Evolutionary conservation across 257 asterid species (phyloP), one percentile per base, ranked within the genome.

Genomic region (Eustoma russellianum): DNA sequence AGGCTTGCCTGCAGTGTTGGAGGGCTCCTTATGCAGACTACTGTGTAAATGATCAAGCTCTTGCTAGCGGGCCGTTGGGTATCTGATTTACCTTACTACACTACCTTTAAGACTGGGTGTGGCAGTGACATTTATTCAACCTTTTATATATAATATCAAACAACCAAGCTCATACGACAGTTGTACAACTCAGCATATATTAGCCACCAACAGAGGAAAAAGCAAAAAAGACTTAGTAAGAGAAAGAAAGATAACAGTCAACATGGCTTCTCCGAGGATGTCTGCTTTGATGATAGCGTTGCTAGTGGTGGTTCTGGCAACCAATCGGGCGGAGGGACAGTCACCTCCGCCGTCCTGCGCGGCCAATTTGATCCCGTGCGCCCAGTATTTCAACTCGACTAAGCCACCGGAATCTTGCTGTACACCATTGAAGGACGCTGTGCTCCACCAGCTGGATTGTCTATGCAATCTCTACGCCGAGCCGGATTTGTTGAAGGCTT

Each of bases 391-490:
- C 50, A 73, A 46, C 53, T 19, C 67, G 6, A 34, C 70, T 0
- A 57, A 17, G 0, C 73, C 75, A 41, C 79, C 79, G 0, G 6
- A 61, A 1, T 52, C 65, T 0, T 73, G 79, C 56, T 73, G 79
- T 30, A 48, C 40, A 19, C 75, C 79, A 5, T 49, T 73, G n/a
- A 61, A 16, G 62, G 70, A 65, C 7, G 61, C 79, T 3, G 55
- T 73, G 33, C 17, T 50, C 14, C 50, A 50, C 0, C 55, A 73
- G 2, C 64, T 69, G 33, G 24, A 43, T 16, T 74, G 79, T 47
- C 57, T 73, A 1, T 74, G 79, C 62, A 65, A 59, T 15, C 74
- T 74, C 10, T 74, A 61, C 9, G 48, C 16, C 2, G 48, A 57
- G 14, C 79, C 79, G 28, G 16, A 5, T 1, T 5, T 74, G 14